Evolutionary conservation across 1,139 yeast species (phyloP).

Genomic region (Waltiozyma sp.): DNA sequence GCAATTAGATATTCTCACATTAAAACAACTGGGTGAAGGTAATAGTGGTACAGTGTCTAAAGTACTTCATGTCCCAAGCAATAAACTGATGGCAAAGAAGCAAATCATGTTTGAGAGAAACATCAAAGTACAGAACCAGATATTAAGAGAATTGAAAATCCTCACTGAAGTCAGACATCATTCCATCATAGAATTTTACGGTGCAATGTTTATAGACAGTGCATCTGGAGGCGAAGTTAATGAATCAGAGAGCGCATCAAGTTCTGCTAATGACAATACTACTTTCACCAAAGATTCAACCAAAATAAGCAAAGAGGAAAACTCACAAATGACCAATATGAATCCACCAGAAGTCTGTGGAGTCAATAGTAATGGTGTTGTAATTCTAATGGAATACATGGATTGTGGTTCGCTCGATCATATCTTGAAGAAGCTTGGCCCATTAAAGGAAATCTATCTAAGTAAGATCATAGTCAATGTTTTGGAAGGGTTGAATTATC

Average conservation of each 20-base stretch:
- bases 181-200: constrained; percentile 80
- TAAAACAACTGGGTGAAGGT: constrained; percentile 82
- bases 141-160: constrained; percentile 77
- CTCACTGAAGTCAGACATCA: constrained; percentile 84
- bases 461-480: constrained; percentile 71
- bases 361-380: constrained; percentile 22
- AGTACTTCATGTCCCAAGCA: constrained; percentile 80
- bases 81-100: constrained; percentile 84
- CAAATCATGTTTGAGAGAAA: constrained; percentile 81
- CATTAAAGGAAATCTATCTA: constrained; percentile 56
- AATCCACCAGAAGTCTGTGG: constrained; percentile 5
- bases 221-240: constrained; percentile 14
- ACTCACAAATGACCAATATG: neutral
- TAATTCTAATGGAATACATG: constrained; percentile 92
- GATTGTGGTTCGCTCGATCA: constrained; percentile 90
- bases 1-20: constrained; percentile 58
- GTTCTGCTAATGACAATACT: neutral
- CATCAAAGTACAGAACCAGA: constrained; percentile 67
- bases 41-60: constrained; percentile 90
- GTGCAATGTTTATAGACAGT: constrained; percentile 36
- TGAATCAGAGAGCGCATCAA: constrained; percentile 5
- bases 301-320: neutral
- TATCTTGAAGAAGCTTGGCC: constrained; percentile 43
- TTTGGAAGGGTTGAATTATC: constrained; percentile 68
- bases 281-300: neutral